Base-by-base conservation (phyloP, 768 basidiomycete species). In the Dentipellis fragilis region DNA sequence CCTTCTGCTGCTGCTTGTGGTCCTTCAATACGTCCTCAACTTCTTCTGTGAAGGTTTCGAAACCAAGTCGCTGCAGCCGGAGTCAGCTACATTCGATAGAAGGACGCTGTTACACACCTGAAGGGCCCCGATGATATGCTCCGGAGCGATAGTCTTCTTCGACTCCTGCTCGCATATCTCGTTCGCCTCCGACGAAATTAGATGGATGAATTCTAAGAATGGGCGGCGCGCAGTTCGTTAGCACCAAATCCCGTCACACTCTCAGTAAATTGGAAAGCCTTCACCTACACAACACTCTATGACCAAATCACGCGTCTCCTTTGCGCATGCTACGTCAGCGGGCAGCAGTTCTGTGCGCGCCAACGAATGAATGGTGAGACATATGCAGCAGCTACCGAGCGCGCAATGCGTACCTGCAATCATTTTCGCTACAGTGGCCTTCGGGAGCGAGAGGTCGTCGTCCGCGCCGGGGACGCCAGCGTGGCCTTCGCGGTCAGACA, bases 201-300 rank as follows among this genome's bases (percentile, higher is more conserved):
- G 73, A 68, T 98, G 92, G 59, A 99, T 94, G 69, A 98, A 99
- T 76, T 99, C 96, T 99, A 48, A 10, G 42, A 51, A 54, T 38
- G 51, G 52, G 42, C 19, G 10, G 21, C 23, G 47, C 42, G 45
- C 40, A 45, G 42, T 52, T 8, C 42, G 8, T 45, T 45, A 9
- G 42, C 42, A n/a, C 42, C 16, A 19, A n/a, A n/a, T 16, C 10
- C 42, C 4, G 42, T 29, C 29, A 29, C 6, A 29, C 29, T 29
- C 29, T 29, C 17, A 45, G 8, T 2, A 16, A 3, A 49, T 38
- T 48, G 52, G 63, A 57, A 57, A 54, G 58, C 75, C 79, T 86
- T 86, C 76, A 96, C 96, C 96, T 81, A 98, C 92, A 82, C 95
- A 97, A 65, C 94, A 98, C 73, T 97, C 93, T 69, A 94, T 93